Conservation (phyloP, 345 rosid genomes). For the Salix viminalis region DNA sequence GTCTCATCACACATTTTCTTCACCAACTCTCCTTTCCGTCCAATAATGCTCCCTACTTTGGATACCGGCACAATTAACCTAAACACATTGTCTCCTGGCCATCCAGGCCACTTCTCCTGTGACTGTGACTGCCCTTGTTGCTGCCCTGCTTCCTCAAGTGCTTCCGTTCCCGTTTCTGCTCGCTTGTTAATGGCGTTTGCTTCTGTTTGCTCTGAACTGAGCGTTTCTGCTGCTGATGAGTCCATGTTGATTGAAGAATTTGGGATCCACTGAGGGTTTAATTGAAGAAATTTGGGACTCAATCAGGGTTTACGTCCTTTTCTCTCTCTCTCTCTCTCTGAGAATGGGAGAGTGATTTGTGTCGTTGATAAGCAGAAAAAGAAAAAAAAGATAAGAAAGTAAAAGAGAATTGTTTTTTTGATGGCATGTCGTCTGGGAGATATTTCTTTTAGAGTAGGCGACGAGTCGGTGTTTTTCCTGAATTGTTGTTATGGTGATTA, state of each 20-base stretch:
- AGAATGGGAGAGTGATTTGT: background rate
- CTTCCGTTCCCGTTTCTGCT: background rate
- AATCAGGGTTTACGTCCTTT: background rate
- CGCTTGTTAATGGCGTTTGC: background rate
- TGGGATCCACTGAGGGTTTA: background rate
- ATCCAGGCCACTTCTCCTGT: slow-evolving; percentile 60
- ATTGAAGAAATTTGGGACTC: background rate
- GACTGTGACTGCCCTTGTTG: background rate
- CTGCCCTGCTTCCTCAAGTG: background rate
- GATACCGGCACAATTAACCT: slow-evolving; percentile 67
- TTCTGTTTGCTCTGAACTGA: background rate
- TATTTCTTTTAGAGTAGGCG: too few species aligned
- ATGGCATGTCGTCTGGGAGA: too few species aligned
- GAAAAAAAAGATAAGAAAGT: too few species aligned
- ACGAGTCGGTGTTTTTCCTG: too few species aligned
- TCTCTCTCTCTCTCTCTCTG: background rate
- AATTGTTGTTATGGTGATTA: too few species aligned
- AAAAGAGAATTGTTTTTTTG: too few species aligned
- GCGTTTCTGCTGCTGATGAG: background rate
- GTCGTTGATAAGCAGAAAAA: background rate
- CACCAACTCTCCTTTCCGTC: slow-evolving; percentile 81
- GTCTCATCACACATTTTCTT: slow-evolving; percentile 91
- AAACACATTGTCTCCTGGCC: slow-evolving; percentile 86
- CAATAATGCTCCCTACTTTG: slow-evolving; percentile 81
- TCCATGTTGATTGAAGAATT: background rate